Percentiles rank a stretch among this genome's conserved stretches.
Conservation (phyloP, 371 early-diverging fungal species). For the Blakeslea trispora region DNA sequence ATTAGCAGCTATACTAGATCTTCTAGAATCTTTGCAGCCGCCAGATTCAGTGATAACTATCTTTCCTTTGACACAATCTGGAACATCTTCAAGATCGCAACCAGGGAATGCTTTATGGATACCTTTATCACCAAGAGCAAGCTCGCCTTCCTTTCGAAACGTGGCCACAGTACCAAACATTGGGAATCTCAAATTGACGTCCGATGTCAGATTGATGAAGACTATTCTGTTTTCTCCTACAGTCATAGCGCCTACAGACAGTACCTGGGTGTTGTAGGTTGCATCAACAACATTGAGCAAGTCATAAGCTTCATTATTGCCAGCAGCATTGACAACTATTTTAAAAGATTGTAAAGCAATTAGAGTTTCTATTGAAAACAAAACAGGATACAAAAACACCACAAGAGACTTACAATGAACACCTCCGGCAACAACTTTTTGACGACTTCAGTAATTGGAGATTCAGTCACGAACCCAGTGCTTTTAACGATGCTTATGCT, state of each 20-base stretch:
- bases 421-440: conserved; percentile 13
- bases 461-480: conserved; percentile 19
- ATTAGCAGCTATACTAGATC: conserved; percentile 42
- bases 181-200: too few species aligned
- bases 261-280: not conserved
- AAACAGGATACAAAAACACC: too few species aligned
- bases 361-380: not conserved
- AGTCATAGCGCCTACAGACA: not conserved
- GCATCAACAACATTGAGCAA: too few species aligned
- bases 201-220: not conserved
- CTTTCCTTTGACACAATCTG: conserved; percentile 30
- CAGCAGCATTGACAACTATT: conserved; percentile 10
- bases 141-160: not conserved
- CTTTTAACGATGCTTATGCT: conserved; percentile 49
- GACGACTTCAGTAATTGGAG: conserved; percentile 5
- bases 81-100: conserved; percentile 20
- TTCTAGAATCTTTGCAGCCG: conserved; percentile 52
- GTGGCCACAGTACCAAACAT: not conserved
- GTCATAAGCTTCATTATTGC: not conserved
- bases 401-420: conserved; percentile 16
- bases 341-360: conserved; percentile 8
- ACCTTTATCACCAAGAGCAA: conserved; percentile 1
- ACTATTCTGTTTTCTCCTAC: too few species aligned
- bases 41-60: conserved; percentile 55
- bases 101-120: conserved; percentile 10